Base-by-base conservation (phyloP, 306 rosid species). In the Citrullus mucosospermus region DNA sequence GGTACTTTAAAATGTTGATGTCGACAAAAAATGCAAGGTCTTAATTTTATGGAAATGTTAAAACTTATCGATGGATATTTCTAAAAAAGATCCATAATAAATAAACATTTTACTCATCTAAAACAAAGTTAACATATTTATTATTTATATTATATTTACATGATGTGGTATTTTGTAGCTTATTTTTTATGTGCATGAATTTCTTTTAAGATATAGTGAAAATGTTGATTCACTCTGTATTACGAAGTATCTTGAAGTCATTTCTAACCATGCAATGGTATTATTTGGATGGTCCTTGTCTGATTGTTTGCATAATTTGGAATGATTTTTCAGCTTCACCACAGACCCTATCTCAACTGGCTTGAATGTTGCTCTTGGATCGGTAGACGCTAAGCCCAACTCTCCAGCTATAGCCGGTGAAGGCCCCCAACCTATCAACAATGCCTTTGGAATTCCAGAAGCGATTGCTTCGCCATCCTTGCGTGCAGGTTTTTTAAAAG, bases 321-420 rank as follows among this genome's bases (percentile, higher is more conserved):
- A 79, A 68, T 81, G 58, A 34, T 55, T 71, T 32, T 78, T 39
- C 96, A 92, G 99, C 78, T 92, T 95, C 75, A 80, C 78, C 73
- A 84, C 87, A 43, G 96, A 90, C 56, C 88, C 92, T 18, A 68
- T 81, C 53, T 88, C 99, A 22, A 54, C 77, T 9, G 90, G 96
- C 46, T 83, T 95, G 87, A 92, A 96, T 84, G 84, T 83, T 82
- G 96, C 97, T 77, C 74, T 90, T 62, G 94, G 86, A 83, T 75
- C 92, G 1, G 81, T 78, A 20, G 77, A 80, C 77, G 92, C 85
- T 76, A 86, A 86, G 76, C 78, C 85, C 13, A 87, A 83, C 74
- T 62, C 80, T 81, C 74, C 82, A 51, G 85, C 85, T 36, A 71
- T 34, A 0, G 62, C 81, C 17, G 25, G 76, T 56, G 85, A 76